Evolutionary conservation across 306 rosid species (phyloP), one percentile per base, ranked within the genome.

Genomic region (Acacia acuminata): DNA sequence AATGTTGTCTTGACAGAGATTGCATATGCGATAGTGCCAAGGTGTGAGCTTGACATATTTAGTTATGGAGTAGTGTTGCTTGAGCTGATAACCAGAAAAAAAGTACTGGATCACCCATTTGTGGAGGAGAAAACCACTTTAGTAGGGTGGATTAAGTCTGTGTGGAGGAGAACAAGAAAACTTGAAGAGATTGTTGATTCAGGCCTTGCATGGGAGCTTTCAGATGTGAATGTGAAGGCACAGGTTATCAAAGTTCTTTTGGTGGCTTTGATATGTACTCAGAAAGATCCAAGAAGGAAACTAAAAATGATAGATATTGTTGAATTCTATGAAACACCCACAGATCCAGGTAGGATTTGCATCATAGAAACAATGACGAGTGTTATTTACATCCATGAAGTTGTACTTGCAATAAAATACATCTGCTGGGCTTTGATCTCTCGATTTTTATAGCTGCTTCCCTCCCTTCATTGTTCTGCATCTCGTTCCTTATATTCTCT

Each of bases 31-130:
- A 65, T 79, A 38, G 71, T 24, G n/a, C 80, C 20, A 58, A 82
- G 85, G 32, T 75, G 75, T 75, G 90, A 86, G 47, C 79, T 90
- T 16, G 93, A 91, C 45, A 88, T 84, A 20, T 91, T 81, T 64
- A 84, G 91, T 60, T 91, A 82, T 3, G 94, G 94, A 20, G 88
- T 89, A 13, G 89, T 91, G 30, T 85, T 40, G 73, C 48, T 68
- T 4, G 50, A 68, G 50, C 48, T 68, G 24, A 38, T 51, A 51
- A 55, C 65, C 63, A 58, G 64, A n/a, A 20, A 55, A 27, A 55
- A 55, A n/a, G 63, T 55, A 55, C n/a, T 55, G n/a, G 27, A 55
- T n/a, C 60, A 81, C 7, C 81, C 84, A 13, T 87, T 87, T 67
- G n/a, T 16, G 70, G 92, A 82, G 86, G 9, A 6, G 43, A 24